These are phyloP conservation scores for Ascochyta koolunga DNA, from an alignment of 2,329 filamentous ascomycete genomes.

Conservation along the genomic window DNA sequence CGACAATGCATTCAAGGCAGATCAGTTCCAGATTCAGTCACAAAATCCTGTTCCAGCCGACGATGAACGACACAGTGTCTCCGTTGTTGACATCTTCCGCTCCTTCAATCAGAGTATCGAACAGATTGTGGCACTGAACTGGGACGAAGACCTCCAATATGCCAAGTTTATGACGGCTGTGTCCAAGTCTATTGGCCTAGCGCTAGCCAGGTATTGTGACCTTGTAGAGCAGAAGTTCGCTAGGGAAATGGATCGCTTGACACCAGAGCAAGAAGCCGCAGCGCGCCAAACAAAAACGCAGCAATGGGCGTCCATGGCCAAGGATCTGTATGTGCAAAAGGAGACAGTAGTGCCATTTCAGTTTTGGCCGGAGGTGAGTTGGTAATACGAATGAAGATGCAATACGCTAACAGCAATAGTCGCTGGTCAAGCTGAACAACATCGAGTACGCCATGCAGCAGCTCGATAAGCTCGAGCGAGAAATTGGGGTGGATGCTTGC, in stretches of 20 bases:
- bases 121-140: slow-evolving; percentile 82
- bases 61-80: slow-evolving; percentile 88
- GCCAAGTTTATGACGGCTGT: slow-evolving; percentile 97
- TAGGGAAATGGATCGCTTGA: slow-evolving; percentile 90
- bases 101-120: slow-evolving; percentile 92
- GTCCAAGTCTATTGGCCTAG: slow-evolving; percentile 81
- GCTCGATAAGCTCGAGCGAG: slow-evolving; percentile 85
- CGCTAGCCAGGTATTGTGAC: slow-evolving; percentile 89
- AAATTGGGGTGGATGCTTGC: slow-evolving; percentile 90
- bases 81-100: slow-evolving; percentile 89
- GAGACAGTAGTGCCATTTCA: slow-evolving; percentile 97
- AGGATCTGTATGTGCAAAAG: slow-evolving; percentile 89
- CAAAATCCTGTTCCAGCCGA: slow-evolving; percentile 71
- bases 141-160: slow-evolving; percentile 92
- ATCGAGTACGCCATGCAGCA: slow-evolving; percentile 93
- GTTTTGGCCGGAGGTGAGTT: slow-evolving; percentile 84
- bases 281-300: slow-evolving; percentile 83
- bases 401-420: slow-evolving; percentile 58
- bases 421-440: slow-evolving; percentile 97
- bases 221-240: slow-evolving; percentile 83
- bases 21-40: slow-evolving; percentile 78
- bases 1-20: slow-evolving; percentile 88
- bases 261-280: slow-evolving; percentile 82
- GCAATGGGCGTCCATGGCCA: slow-evolving; percentile 90
- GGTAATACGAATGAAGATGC: background rate